Evolutionary conservation across 495 filamentous ascomycete genomes (phyloP), one percentile per base, ranked within the genome.

Genomic region (Umbilicaria muhlenbergii): DNA sequence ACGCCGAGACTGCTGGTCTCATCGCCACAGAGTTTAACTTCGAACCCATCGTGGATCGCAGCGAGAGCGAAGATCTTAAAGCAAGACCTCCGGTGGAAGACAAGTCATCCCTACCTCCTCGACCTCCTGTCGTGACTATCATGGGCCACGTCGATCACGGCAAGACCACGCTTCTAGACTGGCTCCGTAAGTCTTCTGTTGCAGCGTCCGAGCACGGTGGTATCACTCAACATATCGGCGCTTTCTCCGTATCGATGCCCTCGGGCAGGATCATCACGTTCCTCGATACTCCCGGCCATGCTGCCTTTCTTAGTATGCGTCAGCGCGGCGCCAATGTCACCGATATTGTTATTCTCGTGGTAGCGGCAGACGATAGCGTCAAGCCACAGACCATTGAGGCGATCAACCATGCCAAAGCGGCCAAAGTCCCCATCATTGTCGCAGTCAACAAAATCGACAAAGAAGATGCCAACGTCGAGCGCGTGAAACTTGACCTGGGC

Each of bases 141-240:
- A 99, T 99, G 92, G 92, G 92, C 6, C 92, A 99, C 51, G 92
- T 99, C 51, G 92, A 99, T 57, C 92, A 99, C 58, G 92, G 92
- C 24, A 99, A 99, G 66, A 99, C 92, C 0, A 96, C 92, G 0
- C 75, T 99, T 28, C 68, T 99, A 8, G 92, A 99, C 50, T 96
- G 78, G 66, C 69, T 99, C 28, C 86, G 92, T 11, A 88, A 94
- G 50, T 89, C 86, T 4, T 93, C 86, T 1, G 78, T 96, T 31
- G 92, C 79, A 15, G 84, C 81, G 2, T 75, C 80, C 37, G 92
- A 99, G 57, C 86, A 94, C 52, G 92, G 92, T 45, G 92, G 92
- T 34, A 99, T 99, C 52, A 99, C 92, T 0, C 92, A 99, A 60
- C 92, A 96, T 57, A 99, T 99, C 51, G 92, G 92, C 55, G 92